Evolutionary conservation across 1,284 basidiomycete genomes (phyloP).

Genomic region (Trichosporon sp.): DNA sequence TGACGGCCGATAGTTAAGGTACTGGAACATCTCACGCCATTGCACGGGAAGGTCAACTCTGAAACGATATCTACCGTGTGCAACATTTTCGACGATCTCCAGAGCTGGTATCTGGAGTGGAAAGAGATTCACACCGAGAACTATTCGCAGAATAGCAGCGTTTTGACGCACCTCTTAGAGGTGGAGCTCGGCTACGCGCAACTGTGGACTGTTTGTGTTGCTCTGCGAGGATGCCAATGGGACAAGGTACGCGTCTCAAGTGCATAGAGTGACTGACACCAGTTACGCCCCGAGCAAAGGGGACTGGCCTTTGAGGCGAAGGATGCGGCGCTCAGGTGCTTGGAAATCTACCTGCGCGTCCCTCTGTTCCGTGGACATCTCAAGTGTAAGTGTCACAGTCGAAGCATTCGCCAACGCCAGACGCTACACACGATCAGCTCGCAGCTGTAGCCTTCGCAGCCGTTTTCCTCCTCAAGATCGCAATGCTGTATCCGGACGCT

Average conservation of each 20-base stretch:
- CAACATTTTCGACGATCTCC: conserved; percentile 67
- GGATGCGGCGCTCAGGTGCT: conserved; percentile 77
- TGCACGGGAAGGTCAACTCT: conserved; percentile 80
- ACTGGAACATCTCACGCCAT: conserved; percentile 76
- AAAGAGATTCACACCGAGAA: conserved; percentile 68
- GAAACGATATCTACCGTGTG: conserved; percentile 79
- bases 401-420: conserved; percentile 38
- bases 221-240: conserved; percentile 82
- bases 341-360: conserved; percentile 51
- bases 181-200: conserved; percentile 87
- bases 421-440: conserved; percentile 87
- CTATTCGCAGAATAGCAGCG: conserved; percentile 63
- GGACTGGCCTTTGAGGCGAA: conserved; percentile 92
- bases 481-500: conserved; percentile 44
- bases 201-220: conserved; percentile 88
- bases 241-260: conserved; percentile 66
- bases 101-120: conserved; percentile 78
- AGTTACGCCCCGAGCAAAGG: conserved; percentile 70
- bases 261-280: background rate
- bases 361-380: conserved; percentile 39
- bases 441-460: conserved; percentile 89
- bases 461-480: conserved; percentile 79
- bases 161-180: conserved; percentile 76
- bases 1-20: conserved; percentile 63
- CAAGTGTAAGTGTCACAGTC: conserved; percentile 30